phyloP scores from a whole-genome alignment of 2,329 filamentous ascomycete species.

The Fusarium sp. region DNA sequence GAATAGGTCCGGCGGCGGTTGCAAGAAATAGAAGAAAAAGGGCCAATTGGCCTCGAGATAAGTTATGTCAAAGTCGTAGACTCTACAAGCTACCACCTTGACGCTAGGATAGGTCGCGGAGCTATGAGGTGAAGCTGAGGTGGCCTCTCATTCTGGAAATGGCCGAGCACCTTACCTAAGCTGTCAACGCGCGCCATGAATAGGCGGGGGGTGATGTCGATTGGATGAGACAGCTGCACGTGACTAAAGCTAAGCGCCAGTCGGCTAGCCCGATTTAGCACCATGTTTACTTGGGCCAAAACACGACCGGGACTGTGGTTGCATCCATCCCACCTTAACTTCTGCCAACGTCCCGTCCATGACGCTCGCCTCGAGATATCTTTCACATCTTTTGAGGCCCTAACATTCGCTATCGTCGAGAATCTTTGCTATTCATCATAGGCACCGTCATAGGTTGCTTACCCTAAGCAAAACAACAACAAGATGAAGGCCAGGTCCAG shows the following conservation, averaged over 20 bases:
- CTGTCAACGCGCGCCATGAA: not conserved
- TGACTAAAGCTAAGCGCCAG: not conserved
- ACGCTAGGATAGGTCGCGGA: slow-evolving; percentile 16
- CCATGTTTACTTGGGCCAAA: slow-evolving; percentile 50
- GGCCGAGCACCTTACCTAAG: slow-evolving; percentile 41
- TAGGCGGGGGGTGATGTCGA: slow-evolving; percentile 11
- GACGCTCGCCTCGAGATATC: slow-evolving; percentile 11
- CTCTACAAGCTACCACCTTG: slow-evolving; percentile 29
- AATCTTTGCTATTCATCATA: not conserved
- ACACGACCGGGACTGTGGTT: slow-evolving; percentile 32
- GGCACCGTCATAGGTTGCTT: not conserved
- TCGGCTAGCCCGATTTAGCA: slow-evolving; percentile 44
- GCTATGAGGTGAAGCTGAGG: slow-evolving; percentile 50
- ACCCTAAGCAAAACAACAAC: slow-evolving; percentile 6
- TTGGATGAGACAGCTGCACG: slow-evolving; percentile 23
- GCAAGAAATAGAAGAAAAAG: slow-evolving; percentile 1
- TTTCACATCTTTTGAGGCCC: slow-evolving; percentile 5
- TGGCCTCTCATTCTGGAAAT: slow-evolving; percentile 47
- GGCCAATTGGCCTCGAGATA: slow-evolving; percentile 43
- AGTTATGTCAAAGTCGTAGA: slow-evolving; percentile 11
- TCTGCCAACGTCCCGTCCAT: slow-evolving; percentile 13
- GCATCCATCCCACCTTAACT: slow-evolving; percentile 33
- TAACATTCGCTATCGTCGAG: slow-evolving; percentile 3
- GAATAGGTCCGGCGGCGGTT: not conserved
- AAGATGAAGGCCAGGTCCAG: slow-evolving; percentile 44